These are phyloP conservation scores for Volvariella volvacea DNA, from an alignment of 1,284 basidiomycete species.

Conservation along the genomic window DNA sequence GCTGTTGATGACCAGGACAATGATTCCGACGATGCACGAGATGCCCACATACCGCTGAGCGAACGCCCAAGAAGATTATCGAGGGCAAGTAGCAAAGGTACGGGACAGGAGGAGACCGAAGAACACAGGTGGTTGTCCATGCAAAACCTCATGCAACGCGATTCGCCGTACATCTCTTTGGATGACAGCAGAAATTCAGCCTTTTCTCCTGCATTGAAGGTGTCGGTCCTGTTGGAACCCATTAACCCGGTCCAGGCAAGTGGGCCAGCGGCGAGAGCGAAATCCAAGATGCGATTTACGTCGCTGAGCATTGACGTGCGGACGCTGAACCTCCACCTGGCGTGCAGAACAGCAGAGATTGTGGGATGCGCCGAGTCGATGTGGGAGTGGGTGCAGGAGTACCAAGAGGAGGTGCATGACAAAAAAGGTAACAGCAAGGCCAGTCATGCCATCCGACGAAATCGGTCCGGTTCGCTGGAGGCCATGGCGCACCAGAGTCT, in stretches of 20 bases:
- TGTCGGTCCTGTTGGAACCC: not conserved
- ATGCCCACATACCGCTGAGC: constrained; percentile 24
- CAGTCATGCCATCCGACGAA: constrained; percentile 8
- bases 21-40: constrained; percentile 28
- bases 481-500: constrained; percentile 9
- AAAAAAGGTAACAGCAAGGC: constrained; percentile 13
- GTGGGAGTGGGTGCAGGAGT: constrained; percentile 65
- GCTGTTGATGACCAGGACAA: constrained; percentile 10
- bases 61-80: constrained; percentile 7
- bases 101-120: constrained; percentile 6
- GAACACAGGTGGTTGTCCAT: constrained; percentile 26
- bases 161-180: constrained; percentile 36
- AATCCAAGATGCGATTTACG: constrained; percentile 39
- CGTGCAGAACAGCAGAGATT: constrained; percentile 49
- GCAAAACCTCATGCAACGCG: constrained; percentile 25
- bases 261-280: constrained; percentile 10
- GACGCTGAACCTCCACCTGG: constrained; percentile 53
- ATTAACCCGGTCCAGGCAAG: constrained; percentile 12
- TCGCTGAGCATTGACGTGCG: constrained; percentile 47
- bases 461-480: constrained; percentile 20
- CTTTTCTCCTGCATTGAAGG: constrained; percentile 27
- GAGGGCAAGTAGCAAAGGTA: constrained; percentile 7
- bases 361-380: constrained; percentile 63
- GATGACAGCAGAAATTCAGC: constrained; percentile 36
- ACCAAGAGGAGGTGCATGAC: constrained; percentile 21